Evolutionary conservation across 2,329 filamentous ascomycete species (phyloP), one percentile per base, ranked within the genome.

Genomic region (Epichloe sylvatica): DNA sequence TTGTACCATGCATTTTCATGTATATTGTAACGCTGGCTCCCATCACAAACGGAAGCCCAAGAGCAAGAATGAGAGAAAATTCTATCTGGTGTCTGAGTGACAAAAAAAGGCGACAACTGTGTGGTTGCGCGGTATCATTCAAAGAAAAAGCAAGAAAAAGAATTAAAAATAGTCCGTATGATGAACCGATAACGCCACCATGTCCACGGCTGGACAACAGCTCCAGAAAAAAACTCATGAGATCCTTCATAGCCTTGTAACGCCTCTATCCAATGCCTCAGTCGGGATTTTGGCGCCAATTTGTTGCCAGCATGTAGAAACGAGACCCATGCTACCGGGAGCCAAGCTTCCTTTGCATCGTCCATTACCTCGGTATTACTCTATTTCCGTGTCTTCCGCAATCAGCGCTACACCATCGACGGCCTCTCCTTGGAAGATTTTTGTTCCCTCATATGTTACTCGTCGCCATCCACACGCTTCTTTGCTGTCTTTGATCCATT

Each of bases 401-500:
- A 66, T 59, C 1, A 67, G 58, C 2, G 66, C 61, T 1, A 77
- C 66, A 1, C 74, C 75, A 34, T 78, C 75, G 1, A 64, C 64
- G 2, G 72, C 71, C 56, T 82, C 79, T 17, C 78, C 79, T 17
- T 72, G 60, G 25, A 79, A 67, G 1, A 70, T 64, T 54, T 73
- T 69, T 45, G 70, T 73, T 57, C 71, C 73, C 59, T 81, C 78
- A 55, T 83, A 82, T 3, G 79, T 80, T 19, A 80, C 71, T 37
- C 80, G 70, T 49, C 72, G 72, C 81, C 81, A 84, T 46, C 80
- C 80, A 54, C 75, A 80, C 2, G 72, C 66, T 54, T 80, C 77
- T 6, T 67, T 67, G 13, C 67, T 62, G 55, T 84, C 80, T 64
- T 83, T 83, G 65, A 80, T 76, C 74, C 80, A 83, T 60, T 84